Evolutionary conservation across 139 green algal species (phyloP), one percentile per base, ranked within the genome.

Genomic region (Coelastrella sp.): DNA sequence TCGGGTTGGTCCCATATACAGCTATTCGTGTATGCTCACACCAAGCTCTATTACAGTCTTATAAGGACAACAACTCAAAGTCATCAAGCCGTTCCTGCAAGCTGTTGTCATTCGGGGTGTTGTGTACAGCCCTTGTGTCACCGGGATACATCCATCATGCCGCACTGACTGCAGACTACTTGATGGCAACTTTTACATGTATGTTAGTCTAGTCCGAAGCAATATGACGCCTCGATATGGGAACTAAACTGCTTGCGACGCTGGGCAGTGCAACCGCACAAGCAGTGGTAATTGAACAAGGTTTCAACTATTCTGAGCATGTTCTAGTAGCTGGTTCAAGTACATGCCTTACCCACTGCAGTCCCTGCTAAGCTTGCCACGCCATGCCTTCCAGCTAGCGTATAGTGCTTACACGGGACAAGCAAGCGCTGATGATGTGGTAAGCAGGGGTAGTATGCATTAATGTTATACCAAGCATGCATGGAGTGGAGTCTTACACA

Each of bases 331-430:
- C 37, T 34, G 37, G 23, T 53, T 32, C 11, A 13, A 27, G 1
- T 63, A 37, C 5, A 25, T 53, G 67, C 38, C 19, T 51, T 57
- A 5, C 32, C 35, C 53, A 30, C 19, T 82, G 75, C 53, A 69
- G 51, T 69, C 53, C 34, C 53, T 82, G 35, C 43, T 79, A 57
- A 37, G 43, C 37, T 41, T 81, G 73, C 73, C 48, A 3, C 15
- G 35, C 17, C 38, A 68, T 67, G 48, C 30, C 27, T 9, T 57
- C 34, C 27, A 48, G 51, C 53, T 69, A 63, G 72, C 72, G 30
- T 51, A 59, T 45, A 23, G 45, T 23, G 72, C 72, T 27, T 51
- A 62, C 23, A 41, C 41, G 9, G 48, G 72, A n/a, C 72, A 80
- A 25, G 43, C 43, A 34, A 77, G 23, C 4, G 30, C 72, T n/a